Percentiles rank a stretch among this genome's conserved stretches.
Conservation (phyloP, 371 early-diverging fungal genomes). For the Mucor sp. region DNA sequence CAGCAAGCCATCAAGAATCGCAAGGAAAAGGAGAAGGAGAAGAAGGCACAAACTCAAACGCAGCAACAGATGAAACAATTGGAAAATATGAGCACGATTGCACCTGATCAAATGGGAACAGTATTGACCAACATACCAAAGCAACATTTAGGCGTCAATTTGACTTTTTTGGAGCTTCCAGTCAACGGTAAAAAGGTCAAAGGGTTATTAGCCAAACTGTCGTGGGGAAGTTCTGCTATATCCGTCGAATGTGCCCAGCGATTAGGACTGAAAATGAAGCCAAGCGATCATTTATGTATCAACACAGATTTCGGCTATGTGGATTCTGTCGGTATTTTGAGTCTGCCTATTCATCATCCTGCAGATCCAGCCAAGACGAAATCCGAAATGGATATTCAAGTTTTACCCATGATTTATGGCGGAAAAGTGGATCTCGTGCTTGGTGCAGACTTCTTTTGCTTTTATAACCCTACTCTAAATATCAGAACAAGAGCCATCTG, state of each 20-base stretch:
- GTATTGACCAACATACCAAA: neutral
- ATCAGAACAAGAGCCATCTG: conserved; percentile 19
- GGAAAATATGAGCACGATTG: neutral
- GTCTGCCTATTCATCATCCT: conserved; percentile 24
- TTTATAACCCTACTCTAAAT: conserved; percentile 24
- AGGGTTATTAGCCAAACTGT: conserved; percentile 25
- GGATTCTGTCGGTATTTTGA: conserved; percentile 21
- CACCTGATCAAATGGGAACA: neutral
- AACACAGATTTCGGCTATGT: conserved; percentile 31
- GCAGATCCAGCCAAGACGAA: conserved; percentile 1
- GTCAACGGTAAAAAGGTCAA: conserved; percentile 20
- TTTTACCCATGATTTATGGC: conserved; percentile 30
- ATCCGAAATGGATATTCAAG: conserved; percentile 21
- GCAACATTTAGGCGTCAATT: conserved; percentile 18
- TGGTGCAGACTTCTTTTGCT: conserved; percentile 36
- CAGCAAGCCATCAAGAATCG: conserved; percentile 3
- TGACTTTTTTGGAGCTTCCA: conserved; percentile 24
- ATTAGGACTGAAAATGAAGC: conserved; percentile 9
- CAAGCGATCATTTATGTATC: conserved; percentile 9
- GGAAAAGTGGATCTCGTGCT: conserved; percentile 34
- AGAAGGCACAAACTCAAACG: neutral
- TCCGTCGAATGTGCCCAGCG: conserved; percentile 20
- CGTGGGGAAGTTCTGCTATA: conserved; percentile 36
- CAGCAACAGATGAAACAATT: neutral
- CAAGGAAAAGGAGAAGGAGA: conserved; percentile 4